A percentile compares a stretch with the other conserved stretches of the same genome.
These are phyloP conservation scores for Salvia hispanica DNA, from an alignment of 257 asterid species.

Conservation along the genomic window DNA sequence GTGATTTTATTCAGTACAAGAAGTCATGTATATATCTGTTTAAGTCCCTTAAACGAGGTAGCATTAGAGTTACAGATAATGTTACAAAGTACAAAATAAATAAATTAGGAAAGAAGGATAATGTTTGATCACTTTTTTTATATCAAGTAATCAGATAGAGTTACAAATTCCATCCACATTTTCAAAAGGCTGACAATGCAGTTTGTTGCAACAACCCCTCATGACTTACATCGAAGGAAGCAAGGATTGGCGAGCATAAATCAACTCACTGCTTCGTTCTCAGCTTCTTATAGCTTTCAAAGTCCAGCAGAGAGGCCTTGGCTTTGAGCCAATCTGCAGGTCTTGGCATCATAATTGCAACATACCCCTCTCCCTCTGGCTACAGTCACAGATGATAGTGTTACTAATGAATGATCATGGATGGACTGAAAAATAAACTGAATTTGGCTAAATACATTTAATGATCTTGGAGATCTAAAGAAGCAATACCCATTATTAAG, in stretches of 20 bases:
- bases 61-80: too few relatives aligned
- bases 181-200: neutral
- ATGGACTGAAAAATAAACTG: neutral
- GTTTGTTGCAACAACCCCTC: neutral
- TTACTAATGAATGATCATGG: slow-evolving; percentile 7
- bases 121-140: neutral
- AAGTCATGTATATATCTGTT: too few relatives aligned
- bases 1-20: too few relatives aligned
- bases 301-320: slow-evolving; percentile 61
- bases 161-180: neutral
- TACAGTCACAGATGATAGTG: slow-evolving; percentile 28
- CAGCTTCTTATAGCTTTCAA: slow-evolving; percentile 56
- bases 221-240: slow-evolving; percentile 19
- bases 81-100: too few relatives aligned
- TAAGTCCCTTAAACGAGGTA: too few relatives aligned
- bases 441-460: neutral
- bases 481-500: too few relatives aligned
- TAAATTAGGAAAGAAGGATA: neutral
- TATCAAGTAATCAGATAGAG: neutral
- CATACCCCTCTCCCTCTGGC: slow-evolving; percentile 91
- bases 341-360: slow-evolving; percentile 90
- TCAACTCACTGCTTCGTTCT: slow-evolving; percentile 36
- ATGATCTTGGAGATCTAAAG: too few relatives aligned
- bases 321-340: slow-evolving; percentile 81
- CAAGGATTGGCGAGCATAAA: neutral